These are phyloP conservation scores for Calocera cornea DNA, from an alignment of 768 basidiomycete species.

Conservation along the genomic window DNA sequence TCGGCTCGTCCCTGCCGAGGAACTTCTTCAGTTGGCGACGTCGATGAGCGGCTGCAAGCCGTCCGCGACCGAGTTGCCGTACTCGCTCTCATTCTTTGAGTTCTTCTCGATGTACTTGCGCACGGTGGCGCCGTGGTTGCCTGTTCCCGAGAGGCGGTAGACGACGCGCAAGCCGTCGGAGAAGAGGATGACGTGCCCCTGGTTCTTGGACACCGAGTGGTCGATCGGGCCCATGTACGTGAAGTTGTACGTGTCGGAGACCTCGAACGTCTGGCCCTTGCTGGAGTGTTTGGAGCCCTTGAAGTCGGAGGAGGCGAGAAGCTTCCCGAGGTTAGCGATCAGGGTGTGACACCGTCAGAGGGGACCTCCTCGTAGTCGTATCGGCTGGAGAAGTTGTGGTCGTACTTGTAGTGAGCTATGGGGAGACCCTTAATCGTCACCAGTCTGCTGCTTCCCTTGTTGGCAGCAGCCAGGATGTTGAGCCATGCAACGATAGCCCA, in stretches of 20 bases:
- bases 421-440: conserved; percentile 73
- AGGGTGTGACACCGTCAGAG: conserved; percentile 77
- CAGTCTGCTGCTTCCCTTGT: conserved; percentile 45
- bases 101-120: conserved; percentile 94
- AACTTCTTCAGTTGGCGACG: conserved; percentile 85
- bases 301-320: conserved; percentile 51
- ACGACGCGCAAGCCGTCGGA: conserved; percentile 86
- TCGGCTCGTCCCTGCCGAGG: conserved; percentile 78
- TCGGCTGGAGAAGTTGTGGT: conserved; percentile 92
- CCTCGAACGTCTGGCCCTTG: conserved; percentile 56
- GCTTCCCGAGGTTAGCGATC: conserved; percentile 60
- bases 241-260: conserved; percentile 71
- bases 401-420: conserved; percentile 80
- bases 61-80: conserved; percentile 50
- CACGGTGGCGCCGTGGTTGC: conserved; percentile 90
- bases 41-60: conserved; percentile 95
- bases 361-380: conserved; percentile 97
- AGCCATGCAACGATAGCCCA: conserved; percentile 98
- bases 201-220: conserved; percentile 79
- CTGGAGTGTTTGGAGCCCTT: conserved; percentile 52
- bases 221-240: conserved; percentile 98
- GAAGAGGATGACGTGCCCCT: conserved; percentile 89
- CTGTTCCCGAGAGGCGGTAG: conserved; percentile 91
- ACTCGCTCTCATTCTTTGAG: conserved; percentile 39
- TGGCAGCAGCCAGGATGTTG: conserved; percentile 82